Base-by-base conservation (phyloP, 805 yeast genomes). In the Metschnikowia dekortorum region DNA sequence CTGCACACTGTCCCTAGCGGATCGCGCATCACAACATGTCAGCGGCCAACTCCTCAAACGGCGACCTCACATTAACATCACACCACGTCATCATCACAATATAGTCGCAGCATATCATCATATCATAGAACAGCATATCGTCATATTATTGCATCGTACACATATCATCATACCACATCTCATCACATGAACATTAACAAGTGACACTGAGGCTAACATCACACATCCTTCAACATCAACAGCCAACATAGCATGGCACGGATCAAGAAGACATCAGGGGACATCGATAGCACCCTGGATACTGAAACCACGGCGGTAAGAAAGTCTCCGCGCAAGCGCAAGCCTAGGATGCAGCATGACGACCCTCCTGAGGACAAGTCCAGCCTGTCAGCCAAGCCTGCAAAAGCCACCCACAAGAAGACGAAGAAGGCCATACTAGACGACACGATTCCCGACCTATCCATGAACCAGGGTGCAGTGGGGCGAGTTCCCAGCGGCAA, bases 311-410 rank as follows among this genome's bases (percentile, higher is more conserved):
- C 29, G 1, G 18, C 46, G 28, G 39, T 44, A 13, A 26, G 46
- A 6, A 34, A 36, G 26, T 44, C 46, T 6, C 46, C 46, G 6
- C 46, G 46, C 34, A 44, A 44, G 28, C 45, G 45, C 37, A 37
- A 45, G 30, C 45, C 45, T 14, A 36, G 39, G 36, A 31, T 22
- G 9, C 36, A 39, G 8, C 32, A 36, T 3, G 47, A 36, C 30
- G 48, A 22, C n/a, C 11, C 9, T 6, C 10, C 13, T 9, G 38
- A 38, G 18, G 18, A 44, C 26, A 26, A 18, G 32, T 30, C 30
- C 34, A 26, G 22, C 36, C 31, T 32, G 10, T 9, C 14, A 9
- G 33, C 43, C 43, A 28, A 18, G 22, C 16, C 29, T 8, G 22
- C 14, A 28, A 32, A 41, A 6, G n/a, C 37, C 8, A 1, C 14